Percentiles rank a stretch among this genome's conserved stretches.
Conservation (phyloP, 352 stramenopile species). For the Phytophthora pistaciae region DNA sequence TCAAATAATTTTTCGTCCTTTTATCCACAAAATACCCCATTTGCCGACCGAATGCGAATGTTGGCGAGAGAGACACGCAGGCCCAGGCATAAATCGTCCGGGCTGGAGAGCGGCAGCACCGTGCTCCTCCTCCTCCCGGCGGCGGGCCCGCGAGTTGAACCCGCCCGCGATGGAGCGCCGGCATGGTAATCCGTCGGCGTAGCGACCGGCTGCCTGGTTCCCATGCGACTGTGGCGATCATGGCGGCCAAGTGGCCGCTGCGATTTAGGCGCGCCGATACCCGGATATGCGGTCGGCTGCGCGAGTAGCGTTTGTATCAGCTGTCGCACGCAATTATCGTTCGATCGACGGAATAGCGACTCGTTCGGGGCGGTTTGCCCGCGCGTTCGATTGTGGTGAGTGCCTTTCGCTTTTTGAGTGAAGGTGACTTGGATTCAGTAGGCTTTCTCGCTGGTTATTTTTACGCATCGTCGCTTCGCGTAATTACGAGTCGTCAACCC, state of each 20-base stretch:
- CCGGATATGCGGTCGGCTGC: conserved; percentile 6
- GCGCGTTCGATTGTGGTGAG: conserved; percentile 24
- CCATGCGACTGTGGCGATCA: conserved; percentile 8
- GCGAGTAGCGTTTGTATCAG: conserved; percentile 16
- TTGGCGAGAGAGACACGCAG: conserved; percentile 14
- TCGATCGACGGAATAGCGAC: conserved; percentile 19
- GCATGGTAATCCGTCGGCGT: conserved; percentile 4
- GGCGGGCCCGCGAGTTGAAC: conserved; percentile 4
- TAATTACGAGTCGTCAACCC: conserved; percentile 29
- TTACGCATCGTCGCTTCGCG: conserved; percentile 32
- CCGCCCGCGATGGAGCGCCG: background rate
- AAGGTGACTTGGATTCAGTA: conserved; percentile 33
- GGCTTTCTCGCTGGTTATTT: conserved; percentile 26
- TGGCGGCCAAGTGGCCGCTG: background rate
- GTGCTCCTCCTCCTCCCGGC: background rate
- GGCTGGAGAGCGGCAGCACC: no score
- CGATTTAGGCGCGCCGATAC: background rate
- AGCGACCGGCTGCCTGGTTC: conserved; percentile 1
- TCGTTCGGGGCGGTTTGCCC: conserved; percentile 5
- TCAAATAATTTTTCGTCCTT: no score
- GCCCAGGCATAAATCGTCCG: background rate
- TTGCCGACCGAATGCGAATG: no score
- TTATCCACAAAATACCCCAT: no score
- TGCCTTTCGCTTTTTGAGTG: background rate
- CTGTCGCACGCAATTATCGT: conserved; percentile 20